phyloP scores from a whole-genome alignment of 1,284 basidiomycete genomes.

The Cryptococcus neoformans region DNA sequence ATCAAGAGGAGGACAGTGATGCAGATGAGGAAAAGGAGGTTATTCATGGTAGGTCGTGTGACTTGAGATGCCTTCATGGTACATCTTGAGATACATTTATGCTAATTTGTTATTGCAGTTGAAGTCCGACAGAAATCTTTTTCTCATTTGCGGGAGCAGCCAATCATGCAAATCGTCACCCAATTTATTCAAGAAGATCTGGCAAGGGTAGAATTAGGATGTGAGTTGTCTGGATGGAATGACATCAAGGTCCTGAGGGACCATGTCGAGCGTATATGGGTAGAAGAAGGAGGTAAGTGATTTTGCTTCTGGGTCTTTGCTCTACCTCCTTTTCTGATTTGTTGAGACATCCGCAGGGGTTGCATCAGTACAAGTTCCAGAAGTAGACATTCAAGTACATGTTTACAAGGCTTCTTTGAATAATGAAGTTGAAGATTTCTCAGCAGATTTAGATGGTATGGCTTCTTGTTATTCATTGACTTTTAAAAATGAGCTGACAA shows the following conservation, averaged over 20 bases:
- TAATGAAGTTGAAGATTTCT: conserved; percentile 73
- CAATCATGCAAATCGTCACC: conserved; percentile 62
- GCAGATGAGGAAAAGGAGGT: conserved; percentile 10
- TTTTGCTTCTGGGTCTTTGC: background rate
- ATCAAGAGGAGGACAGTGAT: conserved; percentile 9
- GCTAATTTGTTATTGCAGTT: conserved; percentile 53
- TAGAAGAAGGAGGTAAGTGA: conserved; percentile 60
- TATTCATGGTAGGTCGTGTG: conserved; percentile 21
- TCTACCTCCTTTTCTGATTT: background rate
- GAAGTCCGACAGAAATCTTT: conserved; percentile 71
- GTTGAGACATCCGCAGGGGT: background rate
- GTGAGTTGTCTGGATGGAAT: conserved; percentile 27
- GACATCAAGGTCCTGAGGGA: conserved; percentile 64
- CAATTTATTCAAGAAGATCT: conserved; percentile 61
- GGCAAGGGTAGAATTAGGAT: conserved; percentile 47
- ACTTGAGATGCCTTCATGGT: background rate
- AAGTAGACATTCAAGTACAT: conserved; percentile 66
- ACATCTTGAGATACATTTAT: background rate
- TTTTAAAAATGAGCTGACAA: background rate
- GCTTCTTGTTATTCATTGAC: conserved; percentile 28
- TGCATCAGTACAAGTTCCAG: conserved; percentile 5
- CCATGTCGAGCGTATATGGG: conserved; percentile 73
- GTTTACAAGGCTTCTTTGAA: conserved; percentile 75
- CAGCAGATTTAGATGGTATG: conserved; percentile 54
- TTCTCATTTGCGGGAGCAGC: conserved; percentile 67